Evolutionary conservation across 176 grass and related monocot species (phyloP).

Genomic region (Juncus effusus): DNA sequence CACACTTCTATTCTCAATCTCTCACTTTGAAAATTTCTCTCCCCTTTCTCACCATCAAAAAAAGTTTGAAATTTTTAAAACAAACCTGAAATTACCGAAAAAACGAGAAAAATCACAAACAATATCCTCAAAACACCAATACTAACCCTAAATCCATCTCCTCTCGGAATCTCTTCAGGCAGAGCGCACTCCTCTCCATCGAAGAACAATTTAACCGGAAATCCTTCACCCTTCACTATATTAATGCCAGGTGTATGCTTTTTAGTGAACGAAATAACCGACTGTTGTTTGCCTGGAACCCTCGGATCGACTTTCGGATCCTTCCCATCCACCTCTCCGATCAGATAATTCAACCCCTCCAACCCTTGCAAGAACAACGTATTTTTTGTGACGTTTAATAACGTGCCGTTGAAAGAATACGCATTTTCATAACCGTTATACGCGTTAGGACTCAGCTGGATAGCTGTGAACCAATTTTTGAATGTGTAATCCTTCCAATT

Average conservation of each 20-base stretch:
- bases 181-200: conserved; percentile 84
- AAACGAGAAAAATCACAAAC: conserved; percentile 10
- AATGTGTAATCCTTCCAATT: conserved; percentile 96
- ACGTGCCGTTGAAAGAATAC: conserved; percentile 87
- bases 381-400: conserved; percentile 38
- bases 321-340: conserved; percentile 45
- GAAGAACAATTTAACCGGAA: conserved; percentile 74
- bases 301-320: conserved; percentile 17
- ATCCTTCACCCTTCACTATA: conserved; percentile 50
- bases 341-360: conserved; percentile 47
- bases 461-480: conserved; percentile 87
- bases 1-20: neutral
- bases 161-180: conserved; percentile 46
- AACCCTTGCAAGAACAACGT: conserved; percentile 86
- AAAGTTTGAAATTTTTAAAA: conserved; percentile 1
- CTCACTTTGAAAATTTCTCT: neutral
- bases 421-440: conserved; percentile 74
- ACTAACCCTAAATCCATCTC: conserved; percentile 6
- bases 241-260: conserved; percentile 48
- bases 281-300: conserved; percentile 86
- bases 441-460: conserved; percentile 46
- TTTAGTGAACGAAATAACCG: conserved; percentile 67
- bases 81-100: conserved; percentile 17
- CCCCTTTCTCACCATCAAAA: neutral
- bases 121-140: conserved; percentile 14